Percentiles rank a stretch among this genome's conserved stretches.
These are phyloP conservation scores for Penicillium sp. DNA, from an alignment of 2,329 filamentous ascomycete genomes.

Conservation along the genomic window DNA sequence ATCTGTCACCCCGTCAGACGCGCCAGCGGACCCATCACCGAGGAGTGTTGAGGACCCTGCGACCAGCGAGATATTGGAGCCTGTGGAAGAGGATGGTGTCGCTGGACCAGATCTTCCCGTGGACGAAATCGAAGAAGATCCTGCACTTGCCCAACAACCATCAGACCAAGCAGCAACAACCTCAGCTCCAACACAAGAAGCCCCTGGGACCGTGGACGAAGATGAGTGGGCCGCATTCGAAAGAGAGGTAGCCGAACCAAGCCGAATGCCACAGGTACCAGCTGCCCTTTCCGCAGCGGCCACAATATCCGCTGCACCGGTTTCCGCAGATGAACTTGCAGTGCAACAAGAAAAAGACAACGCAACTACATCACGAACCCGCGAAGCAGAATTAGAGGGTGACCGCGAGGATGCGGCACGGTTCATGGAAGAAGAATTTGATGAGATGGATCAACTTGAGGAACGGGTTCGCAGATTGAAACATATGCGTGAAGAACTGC, in stretches of 20 bases:
- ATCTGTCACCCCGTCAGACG: conserved; percentile 33
- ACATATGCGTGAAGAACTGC: conserved; percentile 68
- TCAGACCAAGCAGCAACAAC: conserved; percentile 4
- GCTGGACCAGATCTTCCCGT: conserved; percentile 24
- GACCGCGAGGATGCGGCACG: conserved; percentile 75
- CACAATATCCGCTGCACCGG: conserved; percentile 67
- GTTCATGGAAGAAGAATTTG: conserved; percentile 74
- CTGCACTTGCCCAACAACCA: conserved; percentile 5
- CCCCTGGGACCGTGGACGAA: conserved; percentile 59
- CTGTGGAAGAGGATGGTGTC: conserved; percentile 25
- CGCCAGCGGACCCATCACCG: conserved; percentile 23
- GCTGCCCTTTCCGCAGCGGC: conserved; percentile 45
- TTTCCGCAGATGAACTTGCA: conserved; percentile 64
- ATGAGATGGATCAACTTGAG: conserved; percentile 79
- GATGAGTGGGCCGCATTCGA: conserved; percentile 87
- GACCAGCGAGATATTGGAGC: conserved; percentile 29
- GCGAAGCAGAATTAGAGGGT: conserved; percentile 60
- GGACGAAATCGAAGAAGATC: conserved; percentile 11
- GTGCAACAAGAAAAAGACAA: conserved; percentile 52
- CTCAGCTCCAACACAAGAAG: conserved; percentile 9
- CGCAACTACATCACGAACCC: conserved; percentile 40
- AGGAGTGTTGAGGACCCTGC: conserved; percentile 25
- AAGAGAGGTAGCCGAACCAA: conserved; percentile 66
- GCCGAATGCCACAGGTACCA: conserved; percentile 32
- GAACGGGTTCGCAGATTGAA: conserved; percentile 67